Base-by-base conservation (phyloP, 2,329 filamentous ascomycete genomes). In the Aspergillus phoenicis region DNA sequence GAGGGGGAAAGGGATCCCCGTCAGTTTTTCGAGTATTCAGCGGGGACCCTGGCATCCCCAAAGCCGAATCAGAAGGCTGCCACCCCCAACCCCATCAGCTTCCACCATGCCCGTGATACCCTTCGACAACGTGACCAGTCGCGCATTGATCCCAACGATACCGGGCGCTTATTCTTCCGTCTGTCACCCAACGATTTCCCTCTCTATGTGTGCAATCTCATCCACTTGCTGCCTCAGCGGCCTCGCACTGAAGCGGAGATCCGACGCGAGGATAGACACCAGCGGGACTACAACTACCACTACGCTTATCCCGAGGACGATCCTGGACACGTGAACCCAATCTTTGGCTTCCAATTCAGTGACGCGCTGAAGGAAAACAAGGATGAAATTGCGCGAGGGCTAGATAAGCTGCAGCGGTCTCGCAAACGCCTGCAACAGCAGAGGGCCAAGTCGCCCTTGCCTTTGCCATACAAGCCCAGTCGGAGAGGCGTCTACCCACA, bases 361-460 rank as follows among this genome's bases (percentile, higher is more conserved):
- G 38, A 45, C 22, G 38, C 28, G 8, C 15, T 55, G 22, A 55
- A 55, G 28, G 38, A 20, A 11, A 33, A 55, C 13, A 38, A 43
- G n/a, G 15, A 55, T n/a, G 39, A 55, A 11, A 55, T 55, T 55
- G 24, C 52, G 11, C 52, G 52, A 30, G 52, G 52, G 20, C 52
- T 55, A 3, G 38, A 38, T 7, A 43, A 26, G 17, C 28, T 55
- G 39, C 52, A 38, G 24, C 36, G 26, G 13, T 55, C 52, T 8
- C 38, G 52, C n/a, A 17, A 55, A 24, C 52, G 52, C 26, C 22
- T 55, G 38, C 33, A 20, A 39, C 38, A 43, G 20, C 24, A n/a
- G 28, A 30, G 8, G 13, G 24, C 26, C n/a, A 28, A n/a, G 17
- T 36, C 33, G 5, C 33, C 33, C 41, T 45, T 22, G 5, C 20